These are phyloP conservation scores for Barnettozyma populi DNA, from an alignment of 805 yeast species.

Conservation along the genomic window DNA sequence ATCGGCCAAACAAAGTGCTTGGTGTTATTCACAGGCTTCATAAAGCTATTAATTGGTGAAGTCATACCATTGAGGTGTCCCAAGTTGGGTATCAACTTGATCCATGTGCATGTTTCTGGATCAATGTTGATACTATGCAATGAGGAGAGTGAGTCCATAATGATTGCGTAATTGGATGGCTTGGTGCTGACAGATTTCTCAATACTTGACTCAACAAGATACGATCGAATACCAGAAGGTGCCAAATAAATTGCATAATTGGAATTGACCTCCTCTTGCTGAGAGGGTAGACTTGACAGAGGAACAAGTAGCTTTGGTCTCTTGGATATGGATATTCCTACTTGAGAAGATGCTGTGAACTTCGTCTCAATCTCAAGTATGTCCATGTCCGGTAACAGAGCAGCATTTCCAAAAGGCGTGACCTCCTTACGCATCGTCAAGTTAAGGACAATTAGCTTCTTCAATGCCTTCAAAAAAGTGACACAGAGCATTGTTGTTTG, in stretches of 20 bases:
- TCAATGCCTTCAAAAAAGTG: slow-evolving; percentile 44
- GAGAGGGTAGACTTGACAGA: slow-evolving; percentile 21
- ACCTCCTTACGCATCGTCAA: slow-evolving; percentile 31
- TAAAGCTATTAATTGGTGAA: slow-evolving; percentile 52
- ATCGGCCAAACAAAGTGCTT: slow-evolving; percentile 71
- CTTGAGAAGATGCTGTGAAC: slow-evolving; percentile 39
- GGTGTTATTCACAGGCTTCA: slow-evolving; percentile 43
- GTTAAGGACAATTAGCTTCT: slow-evolving; percentile 34
- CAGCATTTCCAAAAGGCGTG: slow-evolving; percentile 47
- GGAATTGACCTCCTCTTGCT: slow-evolving; percentile 18
- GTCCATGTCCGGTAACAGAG: slow-evolving; percentile 27
- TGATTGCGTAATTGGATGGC: slow-evolving; percentile 36
- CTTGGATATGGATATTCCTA: slow-evolving; percentile 32
- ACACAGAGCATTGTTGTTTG: slow-evolving; percentile 32
- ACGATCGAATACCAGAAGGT: slow-evolving; percentile 52
- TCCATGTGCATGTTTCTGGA: slow-evolving; percentile 39
- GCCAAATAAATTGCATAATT: slow-evolving; percentile 42
- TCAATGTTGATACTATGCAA: slow-evolving; percentile 28
- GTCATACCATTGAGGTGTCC: slow-evolving; percentile 66
- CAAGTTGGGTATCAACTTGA: slow-evolving; percentile 61
- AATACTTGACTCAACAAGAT: slow-evolving; percentile 32
- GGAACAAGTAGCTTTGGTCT: slow-evolving; percentile 27
- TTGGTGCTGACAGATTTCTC: slow-evolving; percentile 33
- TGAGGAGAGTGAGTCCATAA: slow-evolving; percentile 32
- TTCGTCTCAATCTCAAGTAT: slow-evolving; percentile 43